Evolutionary conservation across 768 basidiomycete genomes (phyloP).

Genomic region (Ramaria rubella): DNA sequence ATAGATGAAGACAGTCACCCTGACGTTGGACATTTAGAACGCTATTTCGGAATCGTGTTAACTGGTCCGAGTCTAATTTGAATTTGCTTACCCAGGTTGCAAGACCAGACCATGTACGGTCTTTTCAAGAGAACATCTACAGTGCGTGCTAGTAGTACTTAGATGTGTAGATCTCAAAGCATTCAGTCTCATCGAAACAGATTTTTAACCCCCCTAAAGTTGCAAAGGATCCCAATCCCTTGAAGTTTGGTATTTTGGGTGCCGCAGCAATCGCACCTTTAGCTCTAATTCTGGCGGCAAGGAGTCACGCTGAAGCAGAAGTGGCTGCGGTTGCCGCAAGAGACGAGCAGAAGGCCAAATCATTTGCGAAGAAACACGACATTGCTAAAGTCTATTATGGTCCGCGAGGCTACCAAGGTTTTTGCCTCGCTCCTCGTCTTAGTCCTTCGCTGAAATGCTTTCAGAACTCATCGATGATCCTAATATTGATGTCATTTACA

Average conservation of each 20-base stretch:
- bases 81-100: too few relatives aligned
- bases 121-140: too few relatives aligned
- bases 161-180: too few relatives aligned
- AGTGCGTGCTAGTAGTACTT: too few relatives aligned
- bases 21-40: too few relatives aligned
- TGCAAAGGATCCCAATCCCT: not conserved
- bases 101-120: too few relatives aligned
- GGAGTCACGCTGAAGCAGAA: conserved; percentile 21
- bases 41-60: too few relatives aligned
- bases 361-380: conserved; percentile 23
- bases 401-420: conserved; percentile 17
- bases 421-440: not conserved
- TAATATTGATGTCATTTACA: conserved; percentile 27
- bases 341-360: conserved; percentile 19
- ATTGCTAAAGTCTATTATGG: conserved; percentile 21
- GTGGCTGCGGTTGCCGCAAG: conserved; percentile 26
- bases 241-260: conserved; percentile 24
- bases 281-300: conserved; percentile 22
- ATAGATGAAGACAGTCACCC: too few relatives aligned
- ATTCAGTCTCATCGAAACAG: too few relatives aligned
- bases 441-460: not conserved
- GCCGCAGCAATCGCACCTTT: conserved; percentile 25
- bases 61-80: too few relatives aligned
- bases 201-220: conserved; percentile 1
- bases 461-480: conserved; percentile 23